Conservation (phyloP, 2,329 filamentous ascomycete genomes). For the Dactylellina parvicollis region DNA sequence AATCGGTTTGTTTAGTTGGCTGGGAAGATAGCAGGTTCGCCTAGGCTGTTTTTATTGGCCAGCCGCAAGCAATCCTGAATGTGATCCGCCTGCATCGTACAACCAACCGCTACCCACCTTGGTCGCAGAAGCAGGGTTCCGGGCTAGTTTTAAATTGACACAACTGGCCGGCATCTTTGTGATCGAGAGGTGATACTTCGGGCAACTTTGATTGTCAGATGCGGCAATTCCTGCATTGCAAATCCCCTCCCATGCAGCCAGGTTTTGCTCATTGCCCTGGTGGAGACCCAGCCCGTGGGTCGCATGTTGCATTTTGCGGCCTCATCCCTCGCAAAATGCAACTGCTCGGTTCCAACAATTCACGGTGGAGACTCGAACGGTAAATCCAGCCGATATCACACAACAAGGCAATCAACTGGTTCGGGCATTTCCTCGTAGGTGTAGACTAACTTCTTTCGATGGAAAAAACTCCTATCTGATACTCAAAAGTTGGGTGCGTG, state of each 20-base stretch:
- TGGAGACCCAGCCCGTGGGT: conserved; percentile 33
- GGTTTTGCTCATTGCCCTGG: conserved; percentile 22
- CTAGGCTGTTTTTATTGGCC: conserved; percentile 48
- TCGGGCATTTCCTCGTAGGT: conserved; percentile 1
- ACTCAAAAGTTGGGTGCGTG: conserved; percentile 15
- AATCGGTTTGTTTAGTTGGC: conserved; percentile 45
- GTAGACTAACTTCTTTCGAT: conserved; percentile 40
- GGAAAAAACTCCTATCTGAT: conserved; percentile 23
- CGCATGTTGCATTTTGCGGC: conserved; percentile 49
- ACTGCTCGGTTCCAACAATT: conserved; percentile 32
- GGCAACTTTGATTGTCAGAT: neutral
- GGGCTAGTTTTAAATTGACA: conserved; percentile 45
- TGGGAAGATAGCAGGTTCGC: conserved; percentile 46
- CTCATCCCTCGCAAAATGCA: conserved; percentile 27
- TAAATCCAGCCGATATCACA: conserved; percentile 47
- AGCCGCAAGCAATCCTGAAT: conserved; percentile 51
- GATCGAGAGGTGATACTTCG: conserved; percentile 11
- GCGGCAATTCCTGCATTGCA: conserved; percentile 16
- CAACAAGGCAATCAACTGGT: conserved; percentile 6
- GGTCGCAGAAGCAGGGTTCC: conserved; percentile 23
- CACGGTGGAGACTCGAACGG: conserved; percentile 28
- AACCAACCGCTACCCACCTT: conserved; percentile 47
- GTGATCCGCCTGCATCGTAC: conserved; percentile 46
- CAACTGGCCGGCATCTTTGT: conserved; percentile 17
- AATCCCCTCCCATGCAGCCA: conserved; percentile 21